Percentiles rank a stretch among this genome's conserved stretches.
phyloP scores from a whole-genome alignment of 768 basidiomycete species.

The Tulasnella sp. region DNA sequence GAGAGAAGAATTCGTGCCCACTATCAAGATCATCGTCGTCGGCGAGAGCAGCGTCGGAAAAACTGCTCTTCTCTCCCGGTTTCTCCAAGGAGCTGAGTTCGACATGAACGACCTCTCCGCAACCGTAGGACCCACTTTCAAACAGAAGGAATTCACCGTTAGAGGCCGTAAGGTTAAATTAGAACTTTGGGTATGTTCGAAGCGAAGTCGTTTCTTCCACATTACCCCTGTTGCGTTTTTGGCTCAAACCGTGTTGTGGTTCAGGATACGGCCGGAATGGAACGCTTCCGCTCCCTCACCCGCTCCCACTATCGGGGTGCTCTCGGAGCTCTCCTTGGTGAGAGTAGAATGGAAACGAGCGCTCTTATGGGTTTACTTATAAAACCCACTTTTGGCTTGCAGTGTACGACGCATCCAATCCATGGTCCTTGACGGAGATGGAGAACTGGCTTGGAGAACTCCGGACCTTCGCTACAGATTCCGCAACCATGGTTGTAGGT shows the following conservation, averaged over 20 bases:
- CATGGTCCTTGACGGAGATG: background rate
- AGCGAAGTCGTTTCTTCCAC: background rate
- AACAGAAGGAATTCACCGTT: background rate
- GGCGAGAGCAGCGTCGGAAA: background rate
- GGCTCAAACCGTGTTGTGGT: background rate
- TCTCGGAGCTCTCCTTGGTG: background rate
- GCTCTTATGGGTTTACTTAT: background rate
- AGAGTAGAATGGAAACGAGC: background rate
- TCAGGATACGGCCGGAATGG: background rate
- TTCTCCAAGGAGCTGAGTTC: background rate
- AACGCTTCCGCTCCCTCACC: background rate
- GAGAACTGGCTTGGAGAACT: background rate
- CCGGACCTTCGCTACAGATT: background rate
- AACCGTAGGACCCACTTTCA: background rate
- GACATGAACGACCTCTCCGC: background rate
- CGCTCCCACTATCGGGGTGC: background rate
- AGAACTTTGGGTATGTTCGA: background rate
- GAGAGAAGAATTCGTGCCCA: background rate
- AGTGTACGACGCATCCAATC: background rate
- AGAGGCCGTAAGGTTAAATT: background rate
- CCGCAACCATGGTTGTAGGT: slow-evolving; percentile 2
- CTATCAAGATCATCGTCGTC: background rate
- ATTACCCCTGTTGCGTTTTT: background rate
- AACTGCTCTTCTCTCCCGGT: background rate
- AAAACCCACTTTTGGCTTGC: background rate